Evolutionary conservation across 257 asterid genomes (phyloP), one percentile per base, ranked within the genome.

Genomic region (Cinchona pubescens): DNA sequence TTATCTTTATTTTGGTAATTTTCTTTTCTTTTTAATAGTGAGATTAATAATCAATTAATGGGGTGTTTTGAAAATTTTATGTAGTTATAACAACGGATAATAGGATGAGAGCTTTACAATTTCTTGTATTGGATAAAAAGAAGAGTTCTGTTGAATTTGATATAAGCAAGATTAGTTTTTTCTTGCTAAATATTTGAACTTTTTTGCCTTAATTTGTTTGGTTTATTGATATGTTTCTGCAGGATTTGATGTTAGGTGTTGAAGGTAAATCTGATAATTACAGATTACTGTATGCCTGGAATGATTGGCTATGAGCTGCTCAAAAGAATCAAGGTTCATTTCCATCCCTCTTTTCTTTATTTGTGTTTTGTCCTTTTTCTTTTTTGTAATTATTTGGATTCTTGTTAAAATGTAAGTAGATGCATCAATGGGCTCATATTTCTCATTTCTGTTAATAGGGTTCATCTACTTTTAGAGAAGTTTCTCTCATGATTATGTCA

Each of bases 281-380:
- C 98, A 67, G 98, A 93, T 79, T 93, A 93, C 67, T 93, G 93
- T 82, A 93, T 93, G 98, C 98, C 98, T 77, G 98, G 90, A 80
- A 93, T 93, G 98, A 91, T 95, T 71, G 97, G 97, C 21, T 93
- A 86, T 78, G 98, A 91, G 72, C 79, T 93, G 81, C 91, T 93
- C 46, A 93, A 90, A 73, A 93, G 88, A 79, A 90, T 93, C 76
- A 93, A 93, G 97, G 98, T 91, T 5, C 11, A 34, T 67, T 19
- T 21, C 7, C 27, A 18, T 34, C 38, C 49, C 18, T 55, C 30
- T 53, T 15, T 7, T 63, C 25, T n/a, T 34, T 7, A 48, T 46
- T 46, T 8, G 2, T 46, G 18, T 14, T 14, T 14, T 46, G 13
- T 14, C 11, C 53, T 14, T 46, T 14, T 7, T 7, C 18, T 46